Evolutionary conservation across 352 stramenopile genomes (phyloP), one percentile per base, ranked within the genome.

Genomic region (Lagenidium giganteum): DNA sequence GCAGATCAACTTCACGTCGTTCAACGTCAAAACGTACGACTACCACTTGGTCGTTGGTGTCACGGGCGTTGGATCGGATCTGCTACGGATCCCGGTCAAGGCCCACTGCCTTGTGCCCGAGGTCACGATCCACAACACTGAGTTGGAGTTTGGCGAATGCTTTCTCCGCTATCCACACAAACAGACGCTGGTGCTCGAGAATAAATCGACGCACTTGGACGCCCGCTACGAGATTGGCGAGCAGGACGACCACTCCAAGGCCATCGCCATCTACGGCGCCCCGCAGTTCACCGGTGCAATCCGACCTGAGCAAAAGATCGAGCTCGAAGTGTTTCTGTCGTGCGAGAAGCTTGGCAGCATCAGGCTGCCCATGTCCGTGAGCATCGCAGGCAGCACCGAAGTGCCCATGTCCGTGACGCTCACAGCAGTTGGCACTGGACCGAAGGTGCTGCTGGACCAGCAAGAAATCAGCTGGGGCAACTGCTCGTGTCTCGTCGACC

Each of bases 161-260:
- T 98, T 95, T 45, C 55, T 98, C 13, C 75, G 92, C 2, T 97
- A 97, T 58, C 81, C 92, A 0, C 95, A 98, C 71, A 81, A 77
- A 21, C 60, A 89, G 42, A 82, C 73, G 26, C 58, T 98, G 3
- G 47, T 77, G 11, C 47, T 98, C 14, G 70, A 91, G 37, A 98
- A 98, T 65, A 84, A 71, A 21, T 93, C 78, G 6, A 27, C 57
- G 0, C 61, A 87, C 24, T 48, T 98, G 25, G 67, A 66, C 11
- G 91, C 84, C 1, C 67, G 86, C 24, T 98, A 95, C 54, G 73
- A 96, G 35, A 87, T 98, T 25, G 51, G 63, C 0, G 78, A 95
- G 34, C 93, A 98, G 36, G 91, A 97, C 28, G 72, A 95, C 22
- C 74, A 92, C 28, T 95, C 84, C 7, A 67, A 65, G 21, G 68